Conservation (phyloP, 768 basidiomycete species). For the Daedaleopsis sinensis region DNA sequence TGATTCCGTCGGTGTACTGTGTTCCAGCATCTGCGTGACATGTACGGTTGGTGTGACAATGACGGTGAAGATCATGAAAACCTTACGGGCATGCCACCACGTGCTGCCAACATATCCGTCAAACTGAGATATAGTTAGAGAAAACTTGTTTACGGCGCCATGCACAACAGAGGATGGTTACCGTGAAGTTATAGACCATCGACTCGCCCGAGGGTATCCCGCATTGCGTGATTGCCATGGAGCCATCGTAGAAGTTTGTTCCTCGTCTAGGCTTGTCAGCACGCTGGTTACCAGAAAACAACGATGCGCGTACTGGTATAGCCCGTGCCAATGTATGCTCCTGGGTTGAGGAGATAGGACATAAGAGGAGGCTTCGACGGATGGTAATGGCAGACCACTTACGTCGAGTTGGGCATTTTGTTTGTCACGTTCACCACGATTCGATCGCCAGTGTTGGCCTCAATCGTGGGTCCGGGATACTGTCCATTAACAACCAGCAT, state of each 20-base stretch:
- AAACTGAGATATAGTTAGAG: conserved; percentile 16
- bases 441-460: conserved; percentile 40
- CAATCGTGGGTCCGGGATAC: conserved; percentile 43
- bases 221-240: conserved; percentile 50
- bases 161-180: background rate
- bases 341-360: conserved; percentile 4
- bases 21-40: conserved; percentile 21
- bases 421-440: conserved; percentile 41
- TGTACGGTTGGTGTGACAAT: background rate
- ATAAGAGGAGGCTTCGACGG: background rate
- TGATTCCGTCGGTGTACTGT: conserved; percentile 52
- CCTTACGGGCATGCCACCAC: conserved; percentile 48
- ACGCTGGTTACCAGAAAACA: background rate
- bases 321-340: conserved; percentile 40
- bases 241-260: conserved; percentile 53
- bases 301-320: conserved; percentile 14
- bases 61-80: background rate
- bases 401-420: conserved; percentile 35
- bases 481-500: conserved; percentile 52
- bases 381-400: conserved; percentile 5
- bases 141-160: no score
- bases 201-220: conserved; percentile 54
- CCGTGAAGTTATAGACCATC: conserved; percentile 38
- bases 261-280: conserved; percentile 15
- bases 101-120: conserved; percentile 48